Evolutionary conservation across 768 basidiomycete species (phyloP), one percentile per base, ranked within the genome.

Genomic region (Leccinum imitatum): DNA sequence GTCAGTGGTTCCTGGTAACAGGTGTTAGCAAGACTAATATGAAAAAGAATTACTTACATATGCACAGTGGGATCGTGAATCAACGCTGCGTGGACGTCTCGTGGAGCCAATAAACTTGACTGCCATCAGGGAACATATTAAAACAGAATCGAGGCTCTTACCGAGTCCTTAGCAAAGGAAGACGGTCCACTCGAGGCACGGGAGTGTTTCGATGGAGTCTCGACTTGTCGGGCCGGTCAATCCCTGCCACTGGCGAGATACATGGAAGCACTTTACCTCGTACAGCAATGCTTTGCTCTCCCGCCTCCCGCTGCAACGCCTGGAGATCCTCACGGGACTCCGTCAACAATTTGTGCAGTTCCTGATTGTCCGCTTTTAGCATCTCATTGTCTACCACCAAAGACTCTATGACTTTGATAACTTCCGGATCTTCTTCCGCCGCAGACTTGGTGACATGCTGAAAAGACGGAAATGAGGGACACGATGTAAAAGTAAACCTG

Each of bases 361-460:
- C 92, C 7, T 83, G 80, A 59, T 91, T 93, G 67, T 93, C 92
- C 19, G 84, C 85, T 72, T 91, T 91, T 55, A 95, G 75, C 25
- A 80, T 80, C 64, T 95, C 91, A 66, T 94, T 96, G 66, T 92
- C 91, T 35, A 86, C 84, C 8, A 95, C 93, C 31, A 96, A 79
- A n/a, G 87, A 85, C 70, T 93, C 92, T 14, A 97, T 76, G 13
- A 94, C 85, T 56, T 79, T 77, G 35, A 80, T 85, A 17, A 91
- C 75, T 66, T 90, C 89, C 15, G 81, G 72, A 56, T 87, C 80
- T 52, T 85, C 84, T 11, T 67, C 63, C 19, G 65, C 57, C 21
- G 62, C 25, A 35, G 80, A 72, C 53, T 75, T 68, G 25, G 77
- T 74, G 19, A 78, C 60, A 72, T 82, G 74, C 80, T 80, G 58